phyloP scores from a whole-genome alignment of 352 stramenopile genomes.

The Aphanomyces invadans region DNA sequence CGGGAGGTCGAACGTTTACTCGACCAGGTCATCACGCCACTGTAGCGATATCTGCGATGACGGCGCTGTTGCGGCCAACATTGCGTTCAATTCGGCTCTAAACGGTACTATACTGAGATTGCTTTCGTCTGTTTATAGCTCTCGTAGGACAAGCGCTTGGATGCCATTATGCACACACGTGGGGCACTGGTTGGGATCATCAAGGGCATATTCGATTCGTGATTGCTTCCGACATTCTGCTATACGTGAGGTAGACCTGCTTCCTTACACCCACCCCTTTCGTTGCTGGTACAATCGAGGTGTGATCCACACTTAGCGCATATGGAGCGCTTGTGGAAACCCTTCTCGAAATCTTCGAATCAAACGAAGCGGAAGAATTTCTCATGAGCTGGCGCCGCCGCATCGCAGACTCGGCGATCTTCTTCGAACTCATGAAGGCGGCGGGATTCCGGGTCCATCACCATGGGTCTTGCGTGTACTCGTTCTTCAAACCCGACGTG shows the following conservation, averaged over 20 bases:
- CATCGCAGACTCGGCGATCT: conserved; percentile 10
- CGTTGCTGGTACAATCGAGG: neutral
- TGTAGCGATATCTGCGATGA: conserved; percentile 13
- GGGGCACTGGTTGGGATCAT: conserved; percentile 3
- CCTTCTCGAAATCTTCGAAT: conserved; percentile 9
- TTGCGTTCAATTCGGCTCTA: conserved; percentile 12
- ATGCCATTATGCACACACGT: conserved; percentile 5
- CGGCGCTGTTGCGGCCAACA: conserved; percentile 13
- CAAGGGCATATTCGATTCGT: neutral
- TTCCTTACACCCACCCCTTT: neutral
- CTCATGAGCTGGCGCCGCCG: conserved; percentile 13
- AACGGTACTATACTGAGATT: neutral
- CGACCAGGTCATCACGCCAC: neutral
- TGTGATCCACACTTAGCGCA: neutral
- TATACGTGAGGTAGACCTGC: conserved; percentile 7
- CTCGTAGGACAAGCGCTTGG: neutral
- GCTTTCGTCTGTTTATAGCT: neutral
- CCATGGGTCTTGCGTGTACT: conserved; percentile 12
- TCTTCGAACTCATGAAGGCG: conserved; percentile 6
- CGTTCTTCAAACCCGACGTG: conserved; percentile 10
- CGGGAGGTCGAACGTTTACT: neutral
- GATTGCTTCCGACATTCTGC: conserved; percentile 10
- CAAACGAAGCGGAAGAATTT: neutral
- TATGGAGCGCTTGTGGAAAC: conserved; percentile 6
- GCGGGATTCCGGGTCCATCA: conserved; percentile 7